phyloP scores from a whole-genome alignment of 1,284 basidiomycete species.

The Takashimella tepidaria region DNA sequence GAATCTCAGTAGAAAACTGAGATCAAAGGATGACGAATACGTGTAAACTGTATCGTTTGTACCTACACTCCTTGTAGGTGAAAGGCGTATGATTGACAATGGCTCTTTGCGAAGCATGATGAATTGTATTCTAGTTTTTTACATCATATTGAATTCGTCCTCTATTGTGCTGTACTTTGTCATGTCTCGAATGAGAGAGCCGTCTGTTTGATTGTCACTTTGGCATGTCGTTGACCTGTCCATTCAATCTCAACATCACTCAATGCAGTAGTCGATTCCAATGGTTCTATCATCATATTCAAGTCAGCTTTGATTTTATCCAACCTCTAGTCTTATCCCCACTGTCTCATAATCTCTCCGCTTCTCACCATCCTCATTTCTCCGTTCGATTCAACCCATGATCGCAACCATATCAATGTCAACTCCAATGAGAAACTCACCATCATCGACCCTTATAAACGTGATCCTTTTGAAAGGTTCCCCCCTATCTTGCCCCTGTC shows the following conservation, averaged over 20 bases:
- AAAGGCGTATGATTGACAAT: no score
- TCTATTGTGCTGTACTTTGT: not conserved
- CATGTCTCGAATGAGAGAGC: conserved; percentile 73
- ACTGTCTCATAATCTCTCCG: no score
- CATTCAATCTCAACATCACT: conserved; percentile 75
- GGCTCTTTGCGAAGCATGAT: no score
- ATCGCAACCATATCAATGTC: not conserved
- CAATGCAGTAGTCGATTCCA: conserved; percentile 49
- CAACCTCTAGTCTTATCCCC: conserved; percentile 43
- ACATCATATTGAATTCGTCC: not conserved
- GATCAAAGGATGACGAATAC: no score
- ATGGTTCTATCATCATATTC: not conserved
- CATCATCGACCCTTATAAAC: conserved; percentile 56
- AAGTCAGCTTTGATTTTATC: not conserved
- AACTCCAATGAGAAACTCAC: conserved; percentile 39
- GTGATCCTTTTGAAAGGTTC: conserved; percentile 77
- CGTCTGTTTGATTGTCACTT: conserved; percentile 71
- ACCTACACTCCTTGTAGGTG: no score
- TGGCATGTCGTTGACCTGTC: conserved; percentile 72
- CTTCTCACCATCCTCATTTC: no score
- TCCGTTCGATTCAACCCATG: no score
- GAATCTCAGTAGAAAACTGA: no score
- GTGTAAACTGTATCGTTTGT: no score
- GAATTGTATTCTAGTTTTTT: no score
- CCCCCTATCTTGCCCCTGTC: conserved; percentile 73